Base-by-base conservation (phyloP, 148 eudicot genomes). In the Linanthus parryae region DNA sequence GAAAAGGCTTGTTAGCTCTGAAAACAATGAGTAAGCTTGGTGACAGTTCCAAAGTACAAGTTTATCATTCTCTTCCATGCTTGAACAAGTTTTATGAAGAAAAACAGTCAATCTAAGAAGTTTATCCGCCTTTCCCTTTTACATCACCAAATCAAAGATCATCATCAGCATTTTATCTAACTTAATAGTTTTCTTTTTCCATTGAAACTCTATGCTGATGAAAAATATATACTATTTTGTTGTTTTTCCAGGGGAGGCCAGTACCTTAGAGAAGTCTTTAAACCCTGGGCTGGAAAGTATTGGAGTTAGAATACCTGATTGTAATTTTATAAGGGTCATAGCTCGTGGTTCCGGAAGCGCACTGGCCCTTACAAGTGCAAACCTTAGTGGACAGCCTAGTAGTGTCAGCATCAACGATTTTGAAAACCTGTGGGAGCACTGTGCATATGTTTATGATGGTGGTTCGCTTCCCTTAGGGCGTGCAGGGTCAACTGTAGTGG, bases 291-390 rank as follows among this genome's bases (percentile, higher is more conserved):
- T 69, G 30, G 82, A 80, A 26, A 87, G 88, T 52, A 57, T 92
- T 25, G 99, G 90, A 27, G 88, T 87, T 64, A 72, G 96, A 58
- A 88, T 89, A 61, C 97, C 97, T 23, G 81, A 85, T 50, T 75
- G 62, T 42, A 55, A 78, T 66, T 89, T 89, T 41, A 89, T 89
- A 35, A 73, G 97, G 64, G 39, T 68, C 10, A 55, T 86, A 62
- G 79, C 83, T 44, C 81, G 78, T 26, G 87, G 84, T 44, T 83
- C 82, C 38, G 65, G 73, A 56, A 87, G 94, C 61, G 96, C 94
- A 17, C 58, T 92, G 60, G 99, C 99, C 48, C 94, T 84, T 44
- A 92, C 96, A 11, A 92, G 99, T 67, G 99, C 96, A 58, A 92
- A 92, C 67, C 70, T 87, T 45, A 92, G 90, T 37, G 96, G 98